Percentiles rank a stretch among this genome's conserved stretches.
phyloP scores from a whole-genome alignment of 257 asterid genomes.

The Scutellaria galericulata region DNA sequence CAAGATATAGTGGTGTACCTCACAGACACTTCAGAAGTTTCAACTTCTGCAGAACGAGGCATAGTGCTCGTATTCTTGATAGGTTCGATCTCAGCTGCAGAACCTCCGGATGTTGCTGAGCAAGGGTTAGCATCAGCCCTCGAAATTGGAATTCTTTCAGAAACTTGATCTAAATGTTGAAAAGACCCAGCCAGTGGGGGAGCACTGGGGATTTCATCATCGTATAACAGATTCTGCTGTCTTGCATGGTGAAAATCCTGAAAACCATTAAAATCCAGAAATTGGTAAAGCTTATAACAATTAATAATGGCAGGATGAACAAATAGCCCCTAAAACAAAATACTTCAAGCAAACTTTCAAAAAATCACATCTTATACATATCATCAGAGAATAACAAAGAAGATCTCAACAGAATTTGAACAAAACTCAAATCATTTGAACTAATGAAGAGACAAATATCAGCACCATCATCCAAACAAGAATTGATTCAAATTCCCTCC shows the following conservation, averaged over 20 bases:
- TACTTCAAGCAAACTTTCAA: too few species aligned
- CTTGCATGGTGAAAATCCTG: constrained; percentile 41
- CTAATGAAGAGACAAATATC: neutral
- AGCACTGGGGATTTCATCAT: constrained; percentile 76
- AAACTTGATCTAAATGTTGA: constrained; percentile 40
- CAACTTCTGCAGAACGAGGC: constrained; percentile 41
- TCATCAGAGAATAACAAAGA: neutral
- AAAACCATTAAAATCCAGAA: constrained; percentile 23
- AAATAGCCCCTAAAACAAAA: neutral
- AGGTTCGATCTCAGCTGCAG: constrained; percentile 46
- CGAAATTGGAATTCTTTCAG: constrained; percentile 41
- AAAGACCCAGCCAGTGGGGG: constrained; percentile 64
- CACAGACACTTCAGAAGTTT: constrained; percentile 49
- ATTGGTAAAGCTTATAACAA: constrained; percentile 2
- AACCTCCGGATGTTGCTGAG: constrained; percentile 41
- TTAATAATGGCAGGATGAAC: constrained; percentile 4
- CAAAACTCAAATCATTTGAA: neutral
- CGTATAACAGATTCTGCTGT: constrained; percentile 42
- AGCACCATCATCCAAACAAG: neutral
- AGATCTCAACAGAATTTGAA: neutral
- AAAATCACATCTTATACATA: too few species aligned
- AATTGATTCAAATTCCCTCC: neutral
- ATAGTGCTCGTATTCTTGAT: constrained; percentile 37
- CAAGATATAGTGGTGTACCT: constrained; percentile 46
- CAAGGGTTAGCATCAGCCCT: constrained; percentile 41